Evolutionary conservation across 1,139 yeast species (phyloP), one percentile per base, ranked within the genome.

Genomic region (Nakaseomyces bracarensis): DNA sequence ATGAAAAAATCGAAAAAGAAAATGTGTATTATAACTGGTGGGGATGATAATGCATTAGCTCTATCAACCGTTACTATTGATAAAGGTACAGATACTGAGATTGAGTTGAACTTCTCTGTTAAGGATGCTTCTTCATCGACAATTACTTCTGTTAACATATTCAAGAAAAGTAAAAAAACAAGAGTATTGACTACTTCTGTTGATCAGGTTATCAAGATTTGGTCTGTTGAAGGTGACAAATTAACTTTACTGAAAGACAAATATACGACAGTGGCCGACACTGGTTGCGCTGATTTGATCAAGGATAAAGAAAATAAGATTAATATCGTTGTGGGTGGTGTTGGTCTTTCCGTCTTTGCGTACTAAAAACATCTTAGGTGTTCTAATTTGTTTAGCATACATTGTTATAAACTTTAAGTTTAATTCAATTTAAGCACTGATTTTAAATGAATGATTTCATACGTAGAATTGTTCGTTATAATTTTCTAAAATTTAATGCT

Each of bases 251-350:
- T 60, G 1, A 68, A 71, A 4, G 67, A 72, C 1, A 61, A 60
- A 40, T 84, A 82, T 59, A 84, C 95, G 1, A 81, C 95, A 0
- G 75, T 87, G 28, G 95, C 96, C 0, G 98, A 91, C 57, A 84
- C 96, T 0, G 96, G 96, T 0, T 79, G 87, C 43, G 61, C 77
- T 35, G 82, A 70, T 42, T 50, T 70, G 1, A 36, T 30, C 29
- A 23, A 33, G 34, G 27, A 30, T 23, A 36, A 30, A 18, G 36
- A 30, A 10, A 23, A 36, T 4, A 28, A 21, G 15, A n/a, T 16
- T 22, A 40, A 33, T 26, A 20, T 33, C 13, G 36, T 33, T n/a
- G 14, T 33, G 2, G 36, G 36, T 20, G 36, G 36, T 33, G 36
- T 33, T 21, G 36, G 36, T 1, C 21, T 33, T 25, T 33, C 36